These are phyloP conservation scores for Suaeda aralocaspica DNA, from an alignment of 148 eudicot species.

Conservation along the genomic window DNA sequence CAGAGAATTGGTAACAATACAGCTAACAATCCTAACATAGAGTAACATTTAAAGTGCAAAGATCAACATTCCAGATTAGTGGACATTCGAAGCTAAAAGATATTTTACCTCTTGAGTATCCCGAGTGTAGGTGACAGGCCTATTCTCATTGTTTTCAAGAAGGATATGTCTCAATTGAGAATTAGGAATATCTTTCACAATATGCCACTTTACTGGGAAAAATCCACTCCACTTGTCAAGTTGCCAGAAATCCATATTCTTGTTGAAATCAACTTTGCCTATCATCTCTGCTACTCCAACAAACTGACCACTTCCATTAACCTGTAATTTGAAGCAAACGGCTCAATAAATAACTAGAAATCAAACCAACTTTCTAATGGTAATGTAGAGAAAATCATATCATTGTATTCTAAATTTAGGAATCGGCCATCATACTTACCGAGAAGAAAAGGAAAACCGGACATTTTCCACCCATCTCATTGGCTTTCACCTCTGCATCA, in stretches of 20 bases:
- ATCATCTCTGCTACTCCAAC: constrained; percentile 94
- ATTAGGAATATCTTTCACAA: constrained; percentile 80
- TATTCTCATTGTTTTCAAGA: constrained; percentile 75
- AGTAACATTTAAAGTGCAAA: no score
- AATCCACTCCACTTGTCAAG: constrained; percentile 92
- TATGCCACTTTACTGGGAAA: constrained; percentile 94
- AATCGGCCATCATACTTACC: constrained; percentile 39
- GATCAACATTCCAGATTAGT: not conserved
- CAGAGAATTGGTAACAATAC: no score
- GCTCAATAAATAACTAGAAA: not conserved
- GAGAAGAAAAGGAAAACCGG: constrained; percentile 87
- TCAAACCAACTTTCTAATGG: constrained; percentile 6
- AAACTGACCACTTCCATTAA: constrained; percentile 93
- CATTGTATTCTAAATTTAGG: not conserved
- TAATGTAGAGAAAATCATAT: not conserved
- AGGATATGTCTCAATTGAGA: constrained; percentile 66
- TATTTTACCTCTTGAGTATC: constrained; percentile 84
- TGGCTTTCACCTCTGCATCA: constrained; percentile 58
- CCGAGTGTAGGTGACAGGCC: constrained; percentile 80
- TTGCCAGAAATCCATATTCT: constrained; percentile 95
- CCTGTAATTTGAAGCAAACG: constrained; percentile 40
- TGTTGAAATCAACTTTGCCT: constrained; percentile 71
- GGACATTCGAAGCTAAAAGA: no score
- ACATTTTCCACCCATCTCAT: constrained; percentile 49
- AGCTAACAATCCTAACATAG: no score